Base-by-base conservation (phyloP, 2,329 filamentous ascomycete genomes). In the Fonsecaea monophora region DNA sequence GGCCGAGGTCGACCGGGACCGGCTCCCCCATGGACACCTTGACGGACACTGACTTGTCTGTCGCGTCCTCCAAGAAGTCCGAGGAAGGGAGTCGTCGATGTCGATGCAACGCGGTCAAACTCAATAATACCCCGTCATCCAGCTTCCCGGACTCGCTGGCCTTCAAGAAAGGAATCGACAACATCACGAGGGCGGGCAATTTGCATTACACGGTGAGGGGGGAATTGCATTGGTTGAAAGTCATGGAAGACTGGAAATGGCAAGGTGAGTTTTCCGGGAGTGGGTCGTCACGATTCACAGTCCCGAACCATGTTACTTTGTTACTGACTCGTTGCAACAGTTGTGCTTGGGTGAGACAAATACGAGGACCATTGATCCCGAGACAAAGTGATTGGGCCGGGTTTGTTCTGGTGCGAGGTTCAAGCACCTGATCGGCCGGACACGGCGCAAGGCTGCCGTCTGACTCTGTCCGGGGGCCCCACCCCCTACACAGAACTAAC, bases 231-330 rank as follows among this genome's bases (percentile, higher is more conserved):
- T 90, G 89, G 89, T 80, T 89, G 7, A 86, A 87, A 48, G 87
- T 91, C 40, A 90, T 90, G 89, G 85, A 85, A 70, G 88, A 90
- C 71, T 90, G 87, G 87, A 80, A 82, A 15, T 90, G 88, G 88
- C 87, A 90, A 82, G 84, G 88, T 89, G 78, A 79, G 83, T 80
- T 21, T 42, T 7, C 15, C 1, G 42, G 21, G 9, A 6, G 30
- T 6, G 30, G 30, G 30, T 6, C 18, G 9, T 34, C 50, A 10
- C 13, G 53, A 35, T 12, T 13, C 32, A 35, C 21, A 34, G 10
- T 10, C 4, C 25, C 8, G 25, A 54, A 9, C 53, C 8, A 18
- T 37, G 35, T 15, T 5, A 25, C 7, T 53, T 4, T 13, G 4
- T 4, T 1, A 50, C 45, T 50, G 18, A 50, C 21, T 32, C 18